phyloP scores from a whole-genome alignment of 345 rosid species.

The Aquilaria yunnanensis region DNA sequence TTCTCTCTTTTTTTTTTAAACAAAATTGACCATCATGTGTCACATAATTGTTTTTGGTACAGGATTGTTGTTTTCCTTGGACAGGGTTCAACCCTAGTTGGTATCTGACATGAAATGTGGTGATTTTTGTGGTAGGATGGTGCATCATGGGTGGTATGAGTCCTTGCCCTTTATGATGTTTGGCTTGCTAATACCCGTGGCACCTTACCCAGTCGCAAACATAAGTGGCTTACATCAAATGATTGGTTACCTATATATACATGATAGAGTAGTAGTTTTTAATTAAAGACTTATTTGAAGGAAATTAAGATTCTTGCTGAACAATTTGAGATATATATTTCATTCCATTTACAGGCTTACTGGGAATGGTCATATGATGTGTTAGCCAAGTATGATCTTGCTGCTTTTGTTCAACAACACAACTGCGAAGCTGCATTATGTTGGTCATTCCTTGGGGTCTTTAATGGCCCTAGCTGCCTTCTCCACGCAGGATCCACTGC shows the following conservation, averaged over 20 bases:
- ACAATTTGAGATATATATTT: background rate
- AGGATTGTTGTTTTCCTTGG: too few species aligned
- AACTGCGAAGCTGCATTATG: conserved; percentile 39
- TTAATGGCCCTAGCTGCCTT: conserved; percentile 25
- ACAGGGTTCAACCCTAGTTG: background rate
- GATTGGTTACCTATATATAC: conserved; percentile 11
- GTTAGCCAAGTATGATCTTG: conserved; percentile 39
- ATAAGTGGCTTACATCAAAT: conserved; percentile 21
- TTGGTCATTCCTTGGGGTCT: conserved; percentile 47
- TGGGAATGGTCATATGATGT: conserved; percentile 67
- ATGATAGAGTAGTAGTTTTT: background rate
- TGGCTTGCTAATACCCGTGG: conserved; percentile 51
- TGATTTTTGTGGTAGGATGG: conserved; percentile 33
- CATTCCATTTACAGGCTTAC: conserved; percentile 4
- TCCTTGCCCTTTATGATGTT: conserved; percentile 38
- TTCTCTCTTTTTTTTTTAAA: too few species aligned
- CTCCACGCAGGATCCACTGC: background rate
- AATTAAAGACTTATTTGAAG: background rate
- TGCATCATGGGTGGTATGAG: conserved; percentile 28
- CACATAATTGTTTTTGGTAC: conserved; percentile 19
- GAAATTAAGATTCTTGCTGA: background rate
- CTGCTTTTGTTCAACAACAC: conserved; percentile 29
- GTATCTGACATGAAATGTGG: background rate
- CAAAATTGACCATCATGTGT: too few species aligned
- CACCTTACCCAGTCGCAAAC: conserved; percentile 31